Evolutionary conservation across 1,284 basidiomycete species (phyloP).

Genomic region (Mixia osmundae): DNA sequence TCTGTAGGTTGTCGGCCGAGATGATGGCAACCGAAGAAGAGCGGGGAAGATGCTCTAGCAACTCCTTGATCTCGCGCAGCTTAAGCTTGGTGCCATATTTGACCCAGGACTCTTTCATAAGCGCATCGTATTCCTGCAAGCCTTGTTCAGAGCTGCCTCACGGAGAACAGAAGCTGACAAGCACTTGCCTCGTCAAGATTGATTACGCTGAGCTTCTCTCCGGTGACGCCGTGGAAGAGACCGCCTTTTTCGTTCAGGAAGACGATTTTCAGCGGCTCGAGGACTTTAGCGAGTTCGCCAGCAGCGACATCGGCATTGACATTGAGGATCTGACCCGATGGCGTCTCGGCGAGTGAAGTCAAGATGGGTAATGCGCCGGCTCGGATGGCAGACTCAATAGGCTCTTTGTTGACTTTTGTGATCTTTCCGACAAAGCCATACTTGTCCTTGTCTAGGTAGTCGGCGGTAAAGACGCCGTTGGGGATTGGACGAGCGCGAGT

Average conservation of each 20-base stretch:
- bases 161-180: not conserved
- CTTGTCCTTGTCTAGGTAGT: conserved; percentile 77
- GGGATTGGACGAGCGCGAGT: conserved; percentile 87
- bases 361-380: conserved; percentile 83
- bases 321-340: conserved; percentile 81
- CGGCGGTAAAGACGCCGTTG: conserved; percentile 81
- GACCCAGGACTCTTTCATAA: conserved; percentile 99
- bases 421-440: conserved; percentile 90
- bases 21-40: conserved; percentile 97
- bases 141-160: not conserved
- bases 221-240: conserved; percentile 85
- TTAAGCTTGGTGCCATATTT: conserved; percentile 99
- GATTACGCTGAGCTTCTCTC: conserved; percentile 82
- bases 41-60: conserved; percentile 91
- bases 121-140: conserved; percentile 64
- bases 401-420: conserved; percentile 73
- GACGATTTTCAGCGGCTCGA: conserved; percentile 97
- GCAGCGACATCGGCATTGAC: conserved; percentile 94
- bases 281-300: conserved; percentile 80
- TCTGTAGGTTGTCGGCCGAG: conserved; percentile 74
- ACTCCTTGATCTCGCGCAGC: conserved; percentile 95
- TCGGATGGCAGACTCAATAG: conserved; percentile 77
- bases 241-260: conserved; percentile 98
- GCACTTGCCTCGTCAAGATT: conserved; percentile 73
- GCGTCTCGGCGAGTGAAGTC: conserved; percentile 69